A percentile compares a stretch with the other conserved stretches of the same genome.
Evolutionary conservation across 2,329 filamentous ascomycete genomes (phyloP).

Genomic region (Ophiocordyceps camponoti-rufipedis): DNA sequence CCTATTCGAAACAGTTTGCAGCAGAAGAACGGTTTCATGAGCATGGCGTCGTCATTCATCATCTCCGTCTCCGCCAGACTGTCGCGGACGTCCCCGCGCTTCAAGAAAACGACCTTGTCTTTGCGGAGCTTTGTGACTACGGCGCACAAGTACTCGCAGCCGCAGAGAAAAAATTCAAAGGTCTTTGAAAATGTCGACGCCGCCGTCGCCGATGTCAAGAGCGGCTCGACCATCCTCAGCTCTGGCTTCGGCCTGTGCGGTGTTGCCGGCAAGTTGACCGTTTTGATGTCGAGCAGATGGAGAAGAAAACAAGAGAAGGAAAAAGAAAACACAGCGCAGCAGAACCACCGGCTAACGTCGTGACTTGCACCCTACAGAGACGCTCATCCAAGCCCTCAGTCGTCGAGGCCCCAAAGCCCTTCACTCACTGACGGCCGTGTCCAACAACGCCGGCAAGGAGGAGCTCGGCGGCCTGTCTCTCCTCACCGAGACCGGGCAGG

Average conservation of each 20-base stretch:
- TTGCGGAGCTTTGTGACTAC: constrained; percentile 2
- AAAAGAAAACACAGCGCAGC: too few species aligned
- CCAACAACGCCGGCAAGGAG: constrained; percentile 85
- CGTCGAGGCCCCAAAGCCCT: constrained; percentile 52
- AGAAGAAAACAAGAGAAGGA: not conserved
- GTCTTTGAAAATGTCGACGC: constrained; percentile 36
- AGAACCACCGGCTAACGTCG: too few species aligned
- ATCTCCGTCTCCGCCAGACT: not conserved
- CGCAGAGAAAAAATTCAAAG: constrained; percentile 22
- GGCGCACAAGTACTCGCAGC: constrained; percentile 1
- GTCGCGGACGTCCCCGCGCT: constrained; percentile 1
- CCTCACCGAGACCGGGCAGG: constrained; percentile 61
- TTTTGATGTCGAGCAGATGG: not conserved
- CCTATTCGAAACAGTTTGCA: not conserved
- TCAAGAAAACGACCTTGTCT: not conserved
- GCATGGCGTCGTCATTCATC: not conserved
- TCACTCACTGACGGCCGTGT: constrained; percentile 68
- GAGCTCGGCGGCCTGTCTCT: constrained; percentile 61
- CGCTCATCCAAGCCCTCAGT: constrained; percentile 57
- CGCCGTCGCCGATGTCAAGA: constrained; percentile 60
- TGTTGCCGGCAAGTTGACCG: constrained; percentile 44
- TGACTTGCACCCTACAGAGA: constrained; percentile 27
- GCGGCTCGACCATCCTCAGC: constrained; percentile 58
- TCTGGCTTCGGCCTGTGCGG: constrained; percentile 75
- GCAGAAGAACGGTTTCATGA: not conserved